These are phyloP conservation scores for Fusarium bactridioides DNA, from an alignment of 2,329 filamentous ascomycete species.

Conservation along the genomic window DNA sequence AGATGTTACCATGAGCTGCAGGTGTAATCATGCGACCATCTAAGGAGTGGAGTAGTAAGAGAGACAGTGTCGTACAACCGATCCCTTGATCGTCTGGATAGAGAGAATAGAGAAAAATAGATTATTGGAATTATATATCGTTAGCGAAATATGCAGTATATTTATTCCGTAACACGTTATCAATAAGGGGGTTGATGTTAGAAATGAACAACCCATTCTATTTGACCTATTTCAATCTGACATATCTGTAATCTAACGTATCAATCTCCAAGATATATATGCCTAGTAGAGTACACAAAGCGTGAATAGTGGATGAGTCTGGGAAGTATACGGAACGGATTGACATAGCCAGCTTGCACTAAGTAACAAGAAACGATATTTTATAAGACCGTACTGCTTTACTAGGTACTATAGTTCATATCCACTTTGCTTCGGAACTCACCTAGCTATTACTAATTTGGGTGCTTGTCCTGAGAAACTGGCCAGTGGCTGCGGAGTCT, in stretches of 20 bases:
- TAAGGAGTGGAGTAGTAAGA: not conserved
- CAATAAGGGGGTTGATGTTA: too few species aligned
- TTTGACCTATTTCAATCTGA: too few species aligned
- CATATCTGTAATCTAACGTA: too few species aligned
- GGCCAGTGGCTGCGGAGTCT: too few species aligned
- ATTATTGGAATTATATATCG: accelerated
- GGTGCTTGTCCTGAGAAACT: not conserved
- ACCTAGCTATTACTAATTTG: not conserved
- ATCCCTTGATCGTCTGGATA: not conserved
- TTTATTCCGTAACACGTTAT: too few species aligned
- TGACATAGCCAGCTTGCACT: too few species aligned
- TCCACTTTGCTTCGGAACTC: not conserved
- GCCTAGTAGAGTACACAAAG: not conserved
- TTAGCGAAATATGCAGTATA: not conserved
- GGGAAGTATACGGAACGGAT: too few species aligned
- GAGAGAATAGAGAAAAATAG: not conserved
- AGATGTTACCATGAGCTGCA: not conserved
- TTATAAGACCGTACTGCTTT: too few species aligned
- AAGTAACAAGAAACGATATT: not conserved
- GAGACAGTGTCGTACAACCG: accelerated
- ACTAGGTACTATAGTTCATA: accelerated
- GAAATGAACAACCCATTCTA: too few species aligned
- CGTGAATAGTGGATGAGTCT: not conserved
- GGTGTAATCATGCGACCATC: accelerated
- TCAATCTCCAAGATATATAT: not conserved